A percentile compares a stretch with the other conserved stretches of the same genome.
Conservation (phyloP, 768 basidiomycete genomes). For the Rhodocollybia butyracea region DNA sequence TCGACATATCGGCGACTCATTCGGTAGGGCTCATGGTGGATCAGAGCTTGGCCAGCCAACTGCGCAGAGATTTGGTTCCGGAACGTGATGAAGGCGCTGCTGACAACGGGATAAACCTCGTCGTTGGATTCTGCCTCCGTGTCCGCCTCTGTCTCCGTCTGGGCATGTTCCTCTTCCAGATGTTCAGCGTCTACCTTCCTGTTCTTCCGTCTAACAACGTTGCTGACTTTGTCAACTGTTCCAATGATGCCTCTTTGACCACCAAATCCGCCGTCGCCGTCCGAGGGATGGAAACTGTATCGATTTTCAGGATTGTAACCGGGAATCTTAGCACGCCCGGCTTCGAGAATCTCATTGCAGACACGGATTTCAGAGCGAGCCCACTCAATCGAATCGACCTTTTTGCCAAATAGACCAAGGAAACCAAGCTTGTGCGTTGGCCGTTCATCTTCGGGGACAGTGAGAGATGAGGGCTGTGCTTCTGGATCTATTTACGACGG, state of each 20-base stretch:
- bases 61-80: constrained; percentile 92
- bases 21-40: constrained; percentile 78
- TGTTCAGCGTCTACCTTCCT: constrained; percentile 9
- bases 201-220: constrained; percentile 3
- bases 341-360: constrained; percentile 50
- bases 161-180: constrained; percentile 5
- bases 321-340: constrained; percentile 33
- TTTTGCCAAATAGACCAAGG: constrained; percentile 66
- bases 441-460: constrained; percentile 45
- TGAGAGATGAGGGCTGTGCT: background rate
- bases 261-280: constrained; percentile 7
- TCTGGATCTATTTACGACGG: constrained; percentile 5
- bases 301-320: background rate
- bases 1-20: constrained; percentile 72
- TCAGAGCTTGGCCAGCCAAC: constrained; percentile 70
- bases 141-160: constrained; percentile 27
- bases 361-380: constrained; percentile 67
- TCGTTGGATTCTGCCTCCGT: constrained; percentile 10
- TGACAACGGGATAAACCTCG: constrained; percentile 53
- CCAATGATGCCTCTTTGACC: constrained; percentile 5
- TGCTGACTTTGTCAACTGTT: constrained; percentile 1
- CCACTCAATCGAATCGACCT: constrained; percentile 95
- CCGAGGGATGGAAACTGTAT: constrained; percentile 3
- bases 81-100: constrained; percentile 87
- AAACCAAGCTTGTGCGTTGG: constrained; percentile 76